Conservation (phyloP, 2,329 filamentous ascomycete genomes). For the Exophiala xenobiotica region DNA sequence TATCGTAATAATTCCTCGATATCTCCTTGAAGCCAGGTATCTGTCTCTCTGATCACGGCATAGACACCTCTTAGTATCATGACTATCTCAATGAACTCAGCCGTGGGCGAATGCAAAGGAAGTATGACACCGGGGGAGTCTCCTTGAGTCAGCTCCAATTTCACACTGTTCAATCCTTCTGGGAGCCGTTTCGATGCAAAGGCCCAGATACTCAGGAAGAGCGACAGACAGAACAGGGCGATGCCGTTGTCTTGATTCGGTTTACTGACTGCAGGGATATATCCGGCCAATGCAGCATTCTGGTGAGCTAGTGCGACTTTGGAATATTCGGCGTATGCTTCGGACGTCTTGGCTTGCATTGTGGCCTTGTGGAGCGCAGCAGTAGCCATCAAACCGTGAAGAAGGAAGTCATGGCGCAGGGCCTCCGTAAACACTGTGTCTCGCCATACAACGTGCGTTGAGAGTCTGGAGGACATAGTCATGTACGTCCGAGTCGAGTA, state of each 20-base stretch:
- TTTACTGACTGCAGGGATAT: slow-evolving; percentile 28
- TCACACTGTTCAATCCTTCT: slow-evolving; percentile 28
- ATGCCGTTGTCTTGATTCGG: slow-evolving; percentile 29
- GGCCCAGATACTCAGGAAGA: slow-evolving; percentile 29
- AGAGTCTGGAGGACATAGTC: slow-evolving; percentile 29
- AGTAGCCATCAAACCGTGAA: slow-evolving; percentile 43
- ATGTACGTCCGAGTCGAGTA: slow-evolving; percentile 44
- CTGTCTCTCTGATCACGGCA: slow-evolving; percentile 29
- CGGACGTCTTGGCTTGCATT: slow-evolving; percentile 24
- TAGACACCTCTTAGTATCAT: slow-evolving; percentile 29
- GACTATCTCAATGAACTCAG: slow-evolving; percentile 29
- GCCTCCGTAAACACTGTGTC: slow-evolving; percentile 42
- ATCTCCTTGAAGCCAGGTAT: slow-evolving; percentile 29
- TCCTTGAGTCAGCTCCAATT: slow-evolving; percentile 18
- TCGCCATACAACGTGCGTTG: slow-evolving; percentile 39
- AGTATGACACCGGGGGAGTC: slow-evolving; percentile 23
- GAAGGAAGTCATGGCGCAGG: slow-evolving; percentile 42
- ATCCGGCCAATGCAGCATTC: slow-evolving; percentile 28
- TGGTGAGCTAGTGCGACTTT: slow-evolving; percentile 30
- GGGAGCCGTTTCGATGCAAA: slow-evolving; percentile 30
- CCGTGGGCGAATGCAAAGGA: slow-evolving; percentile 21
- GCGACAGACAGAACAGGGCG: slow-evolving; percentile 29
- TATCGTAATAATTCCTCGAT: slow-evolving; percentile 28
- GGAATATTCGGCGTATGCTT: slow-evolving; percentile 29
- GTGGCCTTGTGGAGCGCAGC: slow-evolving; percentile 43